Percentiles rank a stretch among this genome's conserved stretches.
phyloP scores from a whole-genome alignment of 2,329 filamentous ascomycete species.

The Stagonosporopsis tanaceti region DNA sequence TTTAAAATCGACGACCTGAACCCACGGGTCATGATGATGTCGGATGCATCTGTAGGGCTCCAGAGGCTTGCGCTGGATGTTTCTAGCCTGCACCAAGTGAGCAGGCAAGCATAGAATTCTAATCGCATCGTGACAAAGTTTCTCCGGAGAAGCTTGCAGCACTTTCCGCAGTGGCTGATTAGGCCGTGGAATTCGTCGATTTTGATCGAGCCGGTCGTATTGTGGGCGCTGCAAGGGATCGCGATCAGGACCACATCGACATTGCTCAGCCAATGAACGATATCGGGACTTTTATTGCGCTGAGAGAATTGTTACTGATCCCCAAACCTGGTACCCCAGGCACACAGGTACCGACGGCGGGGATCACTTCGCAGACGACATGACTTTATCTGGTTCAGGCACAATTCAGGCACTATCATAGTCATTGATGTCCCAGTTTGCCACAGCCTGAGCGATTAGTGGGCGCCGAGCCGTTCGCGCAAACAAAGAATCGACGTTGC shows the following conservation, averaged over 20 bases:
- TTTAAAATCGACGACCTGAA: conserved; percentile 12
- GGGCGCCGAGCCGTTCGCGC: not conserved
- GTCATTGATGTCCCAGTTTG: conserved; percentile 4
- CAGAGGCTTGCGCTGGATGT: conserved; percentile 7
- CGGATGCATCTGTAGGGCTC: conserved; percentile 8
- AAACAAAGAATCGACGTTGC: not conserved
- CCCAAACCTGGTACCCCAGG: conserved; percentile 3
- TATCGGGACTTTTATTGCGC: not conserved
- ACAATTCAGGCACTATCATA: conserved; percentile 2
- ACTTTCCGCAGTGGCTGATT: conserved; percentile 6
- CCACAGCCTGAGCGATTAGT: conserved; percentile 4
- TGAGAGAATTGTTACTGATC: not conserved
- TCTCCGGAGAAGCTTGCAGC: conserved; percentile 8
- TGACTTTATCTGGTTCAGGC: conserved; percentile 10
- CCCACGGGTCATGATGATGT: conserved; percentile 12
- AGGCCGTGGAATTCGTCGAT: not conserved
- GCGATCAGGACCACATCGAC: conserved; percentile 6
- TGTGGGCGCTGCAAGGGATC: conserved; percentile 12
- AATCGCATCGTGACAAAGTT: not conserved
- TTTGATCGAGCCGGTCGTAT: conserved; percentile 5
- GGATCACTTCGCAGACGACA: conserved; percentile 14
- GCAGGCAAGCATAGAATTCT: not conserved
- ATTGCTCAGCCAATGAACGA: conserved; percentile 9
- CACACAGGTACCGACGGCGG: conserved; percentile 7
- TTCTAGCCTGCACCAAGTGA: conserved; percentile 1